Conservation (phyloP, 345 rosid species). For the Populus ilicifolia region DNA sequence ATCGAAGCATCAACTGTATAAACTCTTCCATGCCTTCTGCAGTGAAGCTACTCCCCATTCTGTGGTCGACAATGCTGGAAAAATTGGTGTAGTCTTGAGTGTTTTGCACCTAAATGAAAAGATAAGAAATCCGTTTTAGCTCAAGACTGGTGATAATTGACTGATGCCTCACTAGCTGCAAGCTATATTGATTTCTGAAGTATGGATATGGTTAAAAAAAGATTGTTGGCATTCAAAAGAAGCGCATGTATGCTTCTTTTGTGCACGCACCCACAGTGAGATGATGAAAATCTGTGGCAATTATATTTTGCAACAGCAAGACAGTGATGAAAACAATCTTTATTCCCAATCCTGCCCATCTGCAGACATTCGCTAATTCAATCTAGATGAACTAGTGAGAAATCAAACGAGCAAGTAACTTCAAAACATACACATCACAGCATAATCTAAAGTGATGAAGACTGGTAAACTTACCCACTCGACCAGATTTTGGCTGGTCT, state of each 20-base stretch:
- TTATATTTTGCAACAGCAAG: not conserved
- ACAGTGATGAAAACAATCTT: not conserved
- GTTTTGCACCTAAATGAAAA: conserved; percentile 49
- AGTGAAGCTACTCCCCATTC: conserved; percentile 66
- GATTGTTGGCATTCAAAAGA: not conserved
- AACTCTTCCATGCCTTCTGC: conserved; percentile 77
- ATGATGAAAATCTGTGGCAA: not conserved
- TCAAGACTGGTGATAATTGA: not conserved
- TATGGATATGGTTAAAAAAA: no score
- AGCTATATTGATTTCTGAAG: not conserved
- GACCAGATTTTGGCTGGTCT: conserved; percentile 53
- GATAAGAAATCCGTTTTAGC: not conserved
- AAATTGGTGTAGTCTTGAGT: conserved; percentile 43
- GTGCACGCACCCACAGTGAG: not conserved
- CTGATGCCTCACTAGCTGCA: not conserved
- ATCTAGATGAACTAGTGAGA: not conserved
- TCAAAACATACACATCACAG: not conserved
- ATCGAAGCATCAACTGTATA: conserved; percentile 48
- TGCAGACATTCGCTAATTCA: not conserved
- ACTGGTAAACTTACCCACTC: conserved; percentile 61
- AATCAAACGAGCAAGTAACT: not conserved
- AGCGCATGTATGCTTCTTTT: not conserved
- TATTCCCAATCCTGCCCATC: not conserved
- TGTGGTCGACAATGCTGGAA: conserved; percentile 56
- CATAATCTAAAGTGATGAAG: not conserved